phyloP scores from a whole-genome alignment of 1,284 basidiomycete genomes.

The Irpex lacteus region DNA sequence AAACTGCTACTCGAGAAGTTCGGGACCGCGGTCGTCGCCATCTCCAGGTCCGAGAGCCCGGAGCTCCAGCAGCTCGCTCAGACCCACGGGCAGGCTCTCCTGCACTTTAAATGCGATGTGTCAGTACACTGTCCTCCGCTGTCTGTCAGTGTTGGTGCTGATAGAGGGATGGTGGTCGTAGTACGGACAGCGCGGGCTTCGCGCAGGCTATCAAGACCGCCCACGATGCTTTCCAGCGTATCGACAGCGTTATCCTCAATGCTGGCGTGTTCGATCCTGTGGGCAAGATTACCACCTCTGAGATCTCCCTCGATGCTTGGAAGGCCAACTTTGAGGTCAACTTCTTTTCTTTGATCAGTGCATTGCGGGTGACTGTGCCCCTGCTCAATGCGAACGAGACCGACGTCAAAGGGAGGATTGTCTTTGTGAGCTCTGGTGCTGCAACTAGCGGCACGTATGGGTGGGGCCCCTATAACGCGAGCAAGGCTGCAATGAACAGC shows the following conservation, averaged over 20 bases:
- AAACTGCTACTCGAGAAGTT: slow-evolving; percentile 59
- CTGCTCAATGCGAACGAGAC: slow-evolving; percentile 57
- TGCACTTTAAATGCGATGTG: slow-evolving; percentile 70
- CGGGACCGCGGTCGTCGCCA: slow-evolving; percentile 65
- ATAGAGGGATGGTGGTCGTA: slow-evolving; percentile 26
- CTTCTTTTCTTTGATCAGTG: slow-evolving; percentile 76
- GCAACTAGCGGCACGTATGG: slow-evolving; percentile 64
- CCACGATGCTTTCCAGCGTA: slow-evolving; percentile 48
- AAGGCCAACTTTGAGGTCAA: slow-evolving; percentile 75
- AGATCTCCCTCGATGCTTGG: slow-evolving; percentile 47
- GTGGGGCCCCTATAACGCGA: slow-evolving; percentile 80
- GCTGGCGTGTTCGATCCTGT: slow-evolving; percentile 67
- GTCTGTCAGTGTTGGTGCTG: slow-evolving; percentile 12
- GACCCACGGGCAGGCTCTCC: slow-evolving; percentile 41
- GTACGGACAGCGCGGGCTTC: slow-evolving; percentile 59
- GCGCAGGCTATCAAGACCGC: slow-evolving; percentile 46
- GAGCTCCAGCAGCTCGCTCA: slow-evolving; percentile 58
- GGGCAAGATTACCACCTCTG: slow-evolving; percentile 36
- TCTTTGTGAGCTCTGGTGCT: slow-evolving; percentile 83
- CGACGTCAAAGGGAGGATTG: slow-evolving; percentile 53
- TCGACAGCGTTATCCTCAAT: slow-evolving; percentile 80
- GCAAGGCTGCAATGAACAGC: slow-evolving; percentile 85
- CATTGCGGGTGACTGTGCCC: slow-evolving; percentile 65
- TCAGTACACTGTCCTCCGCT: slow-evolving; percentile 35
- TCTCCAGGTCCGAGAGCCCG: slow-evolving; percentile 67